phyloP scores from a whole-genome alignment of 2,329 filamentous ascomycete genomes.

The Phaeoacremonium minimum region DNA sequence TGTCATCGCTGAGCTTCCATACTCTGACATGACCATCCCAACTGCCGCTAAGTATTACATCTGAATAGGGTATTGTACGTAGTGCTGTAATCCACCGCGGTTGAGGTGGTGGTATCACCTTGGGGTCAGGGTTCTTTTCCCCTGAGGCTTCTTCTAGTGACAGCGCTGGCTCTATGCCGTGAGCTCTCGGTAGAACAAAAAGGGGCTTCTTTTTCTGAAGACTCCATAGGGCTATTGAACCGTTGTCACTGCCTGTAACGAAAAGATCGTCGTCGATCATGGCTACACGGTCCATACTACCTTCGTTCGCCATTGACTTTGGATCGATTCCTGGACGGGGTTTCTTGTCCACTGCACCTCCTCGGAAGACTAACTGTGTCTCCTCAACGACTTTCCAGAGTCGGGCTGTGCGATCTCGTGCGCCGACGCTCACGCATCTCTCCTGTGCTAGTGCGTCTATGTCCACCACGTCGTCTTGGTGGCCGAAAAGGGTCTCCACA shows the following conservation, averaged over 20 bases:
- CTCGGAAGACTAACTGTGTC: conserved; percentile 90
- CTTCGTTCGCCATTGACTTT: conserved; percentile 61
- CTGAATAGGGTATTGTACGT: conserved; percentile 80
- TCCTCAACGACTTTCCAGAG: conserved; percentile 97
- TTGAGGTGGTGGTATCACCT: conserved; percentile 58
- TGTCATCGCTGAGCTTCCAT: conserved; percentile 83
- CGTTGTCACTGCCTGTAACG: conserved; percentile 91
- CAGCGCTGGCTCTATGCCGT: conserved; percentile 75
- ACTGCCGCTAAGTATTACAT: conserved; percentile 84
- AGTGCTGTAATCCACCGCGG: conserved; percentile 91
- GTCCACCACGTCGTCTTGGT: conserved; percentile 86
- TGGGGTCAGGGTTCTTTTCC: conserved; percentile 58
- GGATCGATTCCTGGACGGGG: conserved; percentile 35
- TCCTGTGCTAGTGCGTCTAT: conserved; percentile 81
- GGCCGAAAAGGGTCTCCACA: conserved; percentile 91
- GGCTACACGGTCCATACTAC: conserved; percentile 86
- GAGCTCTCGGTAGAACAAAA: conserved; percentile 72
- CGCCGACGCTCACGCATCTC: conserved; percentile 85
- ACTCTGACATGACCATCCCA: conserved; percentile 88
- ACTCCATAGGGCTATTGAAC: conserved; percentile 81
- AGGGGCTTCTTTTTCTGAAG: conserved; percentile 93
- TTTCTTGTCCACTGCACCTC: conserved; percentile 56
- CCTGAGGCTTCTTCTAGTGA: conserved; percentile 67
- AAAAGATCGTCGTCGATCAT: conserved; percentile 87
- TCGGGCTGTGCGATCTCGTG: conserved; percentile 84